Percentiles rank a stretch among this genome's conserved stretches.
phyloP scores from a whole-genome alignment of 305 asterid genomes.

The Coffea humblotiana region DNA sequence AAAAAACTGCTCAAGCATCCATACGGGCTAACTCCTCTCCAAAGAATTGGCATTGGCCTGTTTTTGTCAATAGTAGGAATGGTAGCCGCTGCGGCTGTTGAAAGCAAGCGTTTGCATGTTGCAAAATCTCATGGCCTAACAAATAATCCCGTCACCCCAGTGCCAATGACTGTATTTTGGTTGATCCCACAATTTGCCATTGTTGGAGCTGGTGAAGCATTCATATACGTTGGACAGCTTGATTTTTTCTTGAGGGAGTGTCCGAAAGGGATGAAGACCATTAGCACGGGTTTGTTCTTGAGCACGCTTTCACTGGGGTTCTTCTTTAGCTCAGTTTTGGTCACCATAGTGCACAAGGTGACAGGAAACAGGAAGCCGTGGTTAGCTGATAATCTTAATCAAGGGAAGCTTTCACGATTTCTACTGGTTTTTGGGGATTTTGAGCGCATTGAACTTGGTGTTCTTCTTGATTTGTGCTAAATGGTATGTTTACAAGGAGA shows the following conservation, averaged over 20 bases:
- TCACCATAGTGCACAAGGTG: constrained; percentile 52
- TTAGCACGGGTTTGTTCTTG: constrained; percentile 59
- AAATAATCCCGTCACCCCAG: constrained; percentile 16
- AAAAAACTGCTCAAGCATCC: constrained; percentile 38
- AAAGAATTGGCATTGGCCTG: constrained; percentile 55
- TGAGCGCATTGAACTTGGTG: constrained; percentile 58
- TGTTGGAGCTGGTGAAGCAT: constrained; percentile 89
- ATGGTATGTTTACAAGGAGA: constrained; percentile 74
- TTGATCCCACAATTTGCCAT: constrained; percentile 63
- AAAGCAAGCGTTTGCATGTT: constrained; percentile 44
- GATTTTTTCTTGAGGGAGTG: constrained; percentile 80
- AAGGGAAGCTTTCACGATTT: constrained; percentile 68
- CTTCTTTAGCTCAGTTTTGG: constrained; percentile 65
- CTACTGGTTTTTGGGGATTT: constrained; percentile 64
- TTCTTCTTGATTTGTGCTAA: constrained; percentile 43
- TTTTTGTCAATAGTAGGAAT: constrained; percentile 52
- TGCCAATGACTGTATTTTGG: constrained; percentile 65
- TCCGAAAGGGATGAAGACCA: constrained; percentile 83
- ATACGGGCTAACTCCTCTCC: constrained; percentile 65
- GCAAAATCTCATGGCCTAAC: constrained; percentile 44
- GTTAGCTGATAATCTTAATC: constrained; percentile 68
- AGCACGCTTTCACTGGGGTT: constrained; percentile 78
- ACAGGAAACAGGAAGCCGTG: constrained; percentile 47
- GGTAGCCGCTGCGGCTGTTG: constrained; percentile 62
- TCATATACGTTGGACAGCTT: constrained; percentile 81